Percentiles rank a stretch among this genome's conserved stretches.
These are phyloP conservation scores for Strobilomyces dryophilus DNA, from an alignment of 768 basidiomycete genomes.

Conservation along the genomic window DNA sequence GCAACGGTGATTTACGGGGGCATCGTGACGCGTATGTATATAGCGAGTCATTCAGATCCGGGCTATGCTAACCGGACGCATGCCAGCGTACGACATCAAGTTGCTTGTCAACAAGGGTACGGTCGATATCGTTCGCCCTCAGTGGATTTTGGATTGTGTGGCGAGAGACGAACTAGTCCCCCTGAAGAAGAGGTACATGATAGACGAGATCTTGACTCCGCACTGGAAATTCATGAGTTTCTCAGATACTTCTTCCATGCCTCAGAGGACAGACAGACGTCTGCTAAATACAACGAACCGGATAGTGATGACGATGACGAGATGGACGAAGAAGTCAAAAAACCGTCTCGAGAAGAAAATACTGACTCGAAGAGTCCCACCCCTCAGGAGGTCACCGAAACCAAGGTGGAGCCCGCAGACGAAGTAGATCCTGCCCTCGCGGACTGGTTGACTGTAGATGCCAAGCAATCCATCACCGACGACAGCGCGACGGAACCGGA, in stretches of 20 bases:
- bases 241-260: conserved; percentile 78
- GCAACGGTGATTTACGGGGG: conserved; percentile 68
- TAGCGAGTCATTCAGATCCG: background rate
- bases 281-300: conserved; percentile 48
- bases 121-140: conserved; percentile 71
- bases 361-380: background rate
- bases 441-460: conserved; percentile 60
- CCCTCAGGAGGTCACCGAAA: conserved; percentile 1
- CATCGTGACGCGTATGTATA: conserved; percentile 58
- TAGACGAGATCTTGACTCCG: background rate
- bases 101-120: conserved; percentile 65
- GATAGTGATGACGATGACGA: conserved; percentile 35
- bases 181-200: conserved; percentile 58
- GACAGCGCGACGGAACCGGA: conserved; percentile 47
- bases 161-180: conserved; percentile 51
- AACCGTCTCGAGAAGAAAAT: conserved; percentile 17
- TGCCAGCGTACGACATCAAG: conserved; percentile 65
- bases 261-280: conserved; percentile 44
- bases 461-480: conserved; percentile 24
- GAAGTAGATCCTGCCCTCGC: conserved; percentile 47
- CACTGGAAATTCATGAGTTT: background rate
- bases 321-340: conserved; percentile 9
- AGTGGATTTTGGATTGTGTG: conserved; percentile 83
- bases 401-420: conserved; percentile 27
- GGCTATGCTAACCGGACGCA: background rate